These are phyloP conservation scores for Paraurostyla sp. DNA, from an alignment of 73 alveolate species.

Conservation along the genomic window DNA sequence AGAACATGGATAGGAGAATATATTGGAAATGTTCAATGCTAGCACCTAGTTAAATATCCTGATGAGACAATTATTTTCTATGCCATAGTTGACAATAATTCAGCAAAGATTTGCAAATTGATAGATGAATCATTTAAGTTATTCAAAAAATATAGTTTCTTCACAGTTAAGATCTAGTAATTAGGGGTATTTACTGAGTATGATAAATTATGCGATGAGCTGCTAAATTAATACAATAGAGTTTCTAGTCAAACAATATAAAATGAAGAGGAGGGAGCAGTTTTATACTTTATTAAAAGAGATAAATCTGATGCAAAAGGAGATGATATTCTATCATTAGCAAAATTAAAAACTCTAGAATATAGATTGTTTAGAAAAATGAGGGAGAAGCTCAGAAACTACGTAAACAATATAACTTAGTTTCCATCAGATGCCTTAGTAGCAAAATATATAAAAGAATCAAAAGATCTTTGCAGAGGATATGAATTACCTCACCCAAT, in stretches of 20 bases:
- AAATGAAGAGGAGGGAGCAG: slow-evolving; percentile 96
- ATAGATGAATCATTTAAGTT: slow-evolving; percentile 80
- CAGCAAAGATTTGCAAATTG: slow-evolving; percentile 82
- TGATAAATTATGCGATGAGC: slow-evolving; percentile 73
- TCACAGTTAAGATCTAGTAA: slow-evolving; percentile 77
- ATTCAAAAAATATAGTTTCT: slow-evolving; percentile 82
- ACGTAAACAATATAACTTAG: slow-evolving; percentile 58
- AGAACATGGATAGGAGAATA: slow-evolving; percentile 96
- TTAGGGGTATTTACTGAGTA: slow-evolving; percentile 78
- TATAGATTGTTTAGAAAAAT: slow-evolving; percentile 94
- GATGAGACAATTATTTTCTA: slow-evolving; percentile 86
- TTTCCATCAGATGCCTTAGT: slow-evolving; percentile 38
- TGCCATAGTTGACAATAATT: slow-evolving; percentile 92
- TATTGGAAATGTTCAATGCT: slow-evolving; percentile 92
- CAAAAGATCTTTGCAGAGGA: slow-evolving; percentile 80
- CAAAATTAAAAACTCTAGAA: slow-evolving; percentile 93
- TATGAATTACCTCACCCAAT: slow-evolving; percentile 86
- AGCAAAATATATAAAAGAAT: slow-evolving; percentile 84
- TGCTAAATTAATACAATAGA: slow-evolving; percentile 71
- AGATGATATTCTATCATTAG: slow-evolving; percentile 72
- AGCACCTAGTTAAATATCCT: slow-evolving; percentile 92
- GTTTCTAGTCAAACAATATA: slow-evolving; percentile 86
- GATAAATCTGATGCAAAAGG: background rate
- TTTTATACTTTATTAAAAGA: slow-evolving; percentile 82
- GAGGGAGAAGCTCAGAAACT: slow-evolving; percentile 93